Percentiles rank a stretch among this genome's conserved stretches.
phyloP scores from a whole-genome alignment of 2,329 filamentous ascomycete genomes.

The Aspergillus caelatus region DNA sequence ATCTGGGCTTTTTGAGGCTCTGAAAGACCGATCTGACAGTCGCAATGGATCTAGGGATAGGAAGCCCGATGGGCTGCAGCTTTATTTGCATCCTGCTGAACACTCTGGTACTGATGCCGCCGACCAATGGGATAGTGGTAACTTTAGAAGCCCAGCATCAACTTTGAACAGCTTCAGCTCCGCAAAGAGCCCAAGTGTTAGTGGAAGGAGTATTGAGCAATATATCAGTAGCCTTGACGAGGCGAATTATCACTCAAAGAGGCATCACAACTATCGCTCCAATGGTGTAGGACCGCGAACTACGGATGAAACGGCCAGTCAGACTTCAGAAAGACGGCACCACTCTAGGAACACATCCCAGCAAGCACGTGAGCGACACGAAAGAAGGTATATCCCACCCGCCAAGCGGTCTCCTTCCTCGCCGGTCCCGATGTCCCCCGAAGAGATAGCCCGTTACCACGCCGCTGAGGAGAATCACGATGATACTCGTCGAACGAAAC shows the following conservation, averaged over 20 bases:
- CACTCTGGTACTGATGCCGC: conserved; percentile 51
- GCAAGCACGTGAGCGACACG: conserved; percentile 66
- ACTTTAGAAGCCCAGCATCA: conserved; percentile 38
- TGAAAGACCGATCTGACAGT: conserved; percentile 62
- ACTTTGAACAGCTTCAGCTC: conserved; percentile 52
- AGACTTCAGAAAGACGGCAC: conserved; percentile 51
- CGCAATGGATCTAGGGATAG: conserved; percentile 69
- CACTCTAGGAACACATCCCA: conserved; percentile 65
- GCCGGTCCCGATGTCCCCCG: conserved; percentile 90
- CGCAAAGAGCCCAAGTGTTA: conserved; percentile 60
- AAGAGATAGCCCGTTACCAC: conserved; percentile 64
- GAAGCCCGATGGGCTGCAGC: conserved; percentile 74
- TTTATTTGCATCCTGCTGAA: conserved; percentile 60
- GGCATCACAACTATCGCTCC: conserved; percentile 48
- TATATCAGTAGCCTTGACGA: conserved; percentile 86
- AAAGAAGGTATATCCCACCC: conserved; percentile 69
- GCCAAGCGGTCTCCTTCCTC: conserved; percentile 88
- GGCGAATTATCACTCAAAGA: conserved; percentile 65
- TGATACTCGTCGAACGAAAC: conserved; percentile 50
- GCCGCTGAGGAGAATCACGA: conserved; percentile 51
- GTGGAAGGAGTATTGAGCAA: conserved; percentile 71
- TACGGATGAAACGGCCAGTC: conserved; percentile 47
- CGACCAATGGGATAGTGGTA: conserved; percentile 56
- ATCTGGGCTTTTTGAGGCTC: conserved; percentile 63
- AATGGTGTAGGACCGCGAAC: conserved; percentile 56